Base-by-base conservation (phyloP, 2,329 filamentous ascomycete species). In the Colletotrichum cordylinicola region DNA sequence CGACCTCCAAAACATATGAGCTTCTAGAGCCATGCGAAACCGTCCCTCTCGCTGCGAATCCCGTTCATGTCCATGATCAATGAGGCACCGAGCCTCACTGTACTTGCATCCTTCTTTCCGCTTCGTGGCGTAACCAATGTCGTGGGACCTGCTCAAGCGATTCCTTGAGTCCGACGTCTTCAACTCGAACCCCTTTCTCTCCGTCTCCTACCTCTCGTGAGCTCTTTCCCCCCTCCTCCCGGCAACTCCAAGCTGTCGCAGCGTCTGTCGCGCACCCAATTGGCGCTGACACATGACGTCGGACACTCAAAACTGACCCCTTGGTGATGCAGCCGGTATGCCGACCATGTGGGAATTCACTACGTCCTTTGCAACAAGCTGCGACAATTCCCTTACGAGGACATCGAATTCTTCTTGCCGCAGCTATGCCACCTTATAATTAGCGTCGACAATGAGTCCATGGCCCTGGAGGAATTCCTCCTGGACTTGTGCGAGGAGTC, bases 131-230 rank as follows among this genome's bases (percentile, higher is more conserved):
- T 83, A 81, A 81, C 85, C 85, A 88, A 93, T 93, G 93, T 94
- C 93, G 88, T 96, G 94, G 94, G 94, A 96, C 89, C 90, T 97
- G 88, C 91, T 97, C 84, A 94, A 95, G 90, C 93, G 95, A 86
- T 96, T 96, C 91, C 93, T 97, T 89, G 94, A 96, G 91, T 96
- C 94, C 88, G 95, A 97, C 90, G 94, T 97, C 89, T 97, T 97
- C 90, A 96, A 96, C 89, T 93, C 94, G 87, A 94, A 96, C 87
- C 94, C 95, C 78, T 96, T 96, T 85, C 93, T 97, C 85, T 94
- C 94, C 77, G 95, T 97, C 84, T 95, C 94, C 79, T 97, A 97
- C 87, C 92, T 97, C 82, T 95, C 94, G 94, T 96, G 89, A 91
- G 93, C 89, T 78, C 18, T 78, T 78, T 76, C 79, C 77, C 77